Evolutionary conservation across 495 filamentous ascomycete species (phyloP), one percentile per base, ranked within the genome.

Genomic region (Penicillium lividum): DNA sequence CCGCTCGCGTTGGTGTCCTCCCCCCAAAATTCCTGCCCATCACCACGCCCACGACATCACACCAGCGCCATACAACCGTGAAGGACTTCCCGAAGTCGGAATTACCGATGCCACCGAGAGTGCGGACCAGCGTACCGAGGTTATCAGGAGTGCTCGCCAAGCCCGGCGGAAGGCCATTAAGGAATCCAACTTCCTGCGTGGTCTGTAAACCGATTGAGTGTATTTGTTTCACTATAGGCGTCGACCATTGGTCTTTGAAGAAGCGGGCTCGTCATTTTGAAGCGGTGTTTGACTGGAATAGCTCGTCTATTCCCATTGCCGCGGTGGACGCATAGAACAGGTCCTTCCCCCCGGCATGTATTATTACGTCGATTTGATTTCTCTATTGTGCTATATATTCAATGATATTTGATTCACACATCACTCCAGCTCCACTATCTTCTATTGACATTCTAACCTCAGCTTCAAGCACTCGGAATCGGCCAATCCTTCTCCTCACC

Each of bases 151-250:
- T 82, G 86, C 51, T 79, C 80, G 92, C 67, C 82, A 79, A 61
- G 86, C 91, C 62, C 82, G 91, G 67, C 84, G 89, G 66, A 86
- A 81, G 60, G 81, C 77, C 63, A 97, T 98, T 64, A 94, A 93
- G 80, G 94, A 98, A 77, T 80, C 66, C 55, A 98, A 98, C 77
- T 98, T 94, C 83, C 82, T 98, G 77, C 89, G 86, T 79, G 82
- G 85, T 16, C 89, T 95, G 83, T 86, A 82, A 72, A 72, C 52
- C 59, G 33, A 51, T 54, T 60, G n/a, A 29, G 29, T 58, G 53
- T 56, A 40, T 46, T 45, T 33, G 33, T 45, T 57, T 59, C 18
- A 27, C 43, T 43, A 38, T 25, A 55, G 38, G 25, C 53, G 42
- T 55, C 42, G 40, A 46, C n/a, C 53, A 47, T 43, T 55, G 53